These are phyloP conservation scores for Apium graveolens DNA, from an alignment of 129 eudicot species.

Conservation along the genomic window DNA sequence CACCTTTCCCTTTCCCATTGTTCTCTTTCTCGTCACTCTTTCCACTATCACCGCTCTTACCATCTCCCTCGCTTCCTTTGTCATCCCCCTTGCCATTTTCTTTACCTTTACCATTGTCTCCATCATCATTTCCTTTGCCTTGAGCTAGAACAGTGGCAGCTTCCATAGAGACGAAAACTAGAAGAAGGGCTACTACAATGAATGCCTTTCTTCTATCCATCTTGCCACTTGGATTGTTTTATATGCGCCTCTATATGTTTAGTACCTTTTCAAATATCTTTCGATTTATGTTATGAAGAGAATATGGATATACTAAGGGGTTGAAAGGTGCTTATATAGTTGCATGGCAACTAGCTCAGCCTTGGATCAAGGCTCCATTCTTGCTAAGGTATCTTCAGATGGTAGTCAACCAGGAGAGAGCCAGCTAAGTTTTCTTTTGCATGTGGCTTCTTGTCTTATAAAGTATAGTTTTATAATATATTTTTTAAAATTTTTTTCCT, in stretches of 20 bases:
- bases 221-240: slow-evolving; percentile 8
- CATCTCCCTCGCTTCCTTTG: slow-evolving; percentile 1
- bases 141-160: slow-evolving; percentile 23
- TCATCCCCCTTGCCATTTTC: not conserved
- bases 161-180: slow-evolving; percentile 31
- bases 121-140: slow-evolving; percentile 18
- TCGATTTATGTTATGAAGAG: not conserved
- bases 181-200: slow-evolving; percentile 37
- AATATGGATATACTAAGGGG: not conserved
- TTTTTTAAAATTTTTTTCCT: too few relatives aligned
- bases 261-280: not conserved
- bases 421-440: not conserved
- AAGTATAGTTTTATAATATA: too few relatives aligned
- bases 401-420: not conserved
- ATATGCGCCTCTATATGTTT: not conserved
- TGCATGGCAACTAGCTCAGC: not conserved
- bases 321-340: not conserved
- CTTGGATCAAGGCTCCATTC: not conserved
- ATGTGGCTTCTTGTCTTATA: not conserved
- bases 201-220: slow-evolving; percentile 35
- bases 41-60: not conserved
- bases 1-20: not conserved
- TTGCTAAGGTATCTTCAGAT: not conserved
- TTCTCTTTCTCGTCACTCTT: not conserved
- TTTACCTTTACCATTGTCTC: not conserved